Evolutionary conservation across 257 asterid genomes (phyloP).

Genomic region (Marsdenia floribunda): DNA sequence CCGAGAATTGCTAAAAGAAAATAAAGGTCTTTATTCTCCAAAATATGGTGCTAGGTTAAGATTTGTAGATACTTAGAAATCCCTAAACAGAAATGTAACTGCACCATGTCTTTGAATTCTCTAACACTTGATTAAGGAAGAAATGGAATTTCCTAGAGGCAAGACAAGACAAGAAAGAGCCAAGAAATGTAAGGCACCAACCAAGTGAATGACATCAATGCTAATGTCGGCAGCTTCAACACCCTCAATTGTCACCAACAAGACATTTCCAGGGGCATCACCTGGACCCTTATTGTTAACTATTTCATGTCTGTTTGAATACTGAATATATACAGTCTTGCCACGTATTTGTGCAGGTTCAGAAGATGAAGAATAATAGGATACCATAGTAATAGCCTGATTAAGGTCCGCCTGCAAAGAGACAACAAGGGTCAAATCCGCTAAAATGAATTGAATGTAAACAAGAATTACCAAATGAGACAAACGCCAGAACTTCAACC

Average conservation of each 20-base stretch:
- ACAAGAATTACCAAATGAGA: not conserved
- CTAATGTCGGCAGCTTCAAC: slow-evolving; percentile 84
- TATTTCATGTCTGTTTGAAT: slow-evolving; percentile 81
- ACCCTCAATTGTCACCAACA: slow-evolving; percentile 81
- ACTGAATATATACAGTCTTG: slow-evolving; percentile 74
- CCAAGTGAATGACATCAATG: slow-evolving; percentile 87
- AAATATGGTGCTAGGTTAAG: not conserved
- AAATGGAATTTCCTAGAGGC: not conserved
- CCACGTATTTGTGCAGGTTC: slow-evolving; percentile 88
- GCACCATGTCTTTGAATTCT: not conserved
- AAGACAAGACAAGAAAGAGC: not conserved
- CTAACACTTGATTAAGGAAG: not conserved
- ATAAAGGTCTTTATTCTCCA: not conserved
- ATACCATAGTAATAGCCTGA: slow-evolving; percentile 84
- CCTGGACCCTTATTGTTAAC: slow-evolving; percentile 79
- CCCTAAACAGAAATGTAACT: not conserved
- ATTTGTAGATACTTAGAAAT: not conserved
- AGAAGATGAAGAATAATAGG: slow-evolving; percentile 70
- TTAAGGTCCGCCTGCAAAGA: slow-evolving; percentile 63
- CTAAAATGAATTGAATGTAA: too few species aligned
- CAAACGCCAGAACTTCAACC: not conserved
- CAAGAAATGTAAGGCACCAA: slow-evolving; percentile 24
- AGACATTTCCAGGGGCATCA: slow-evolving; percentile 78
- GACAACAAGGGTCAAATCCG: not conserved
- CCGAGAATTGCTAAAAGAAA: not conserved